A percentile compares a stretch with the other conserved stretches of the same genome.
Evolutionary conservation across 2,329 filamentous ascomycete genomes (phyloP).

Genomic region (Colletotrichum horii): DNA sequence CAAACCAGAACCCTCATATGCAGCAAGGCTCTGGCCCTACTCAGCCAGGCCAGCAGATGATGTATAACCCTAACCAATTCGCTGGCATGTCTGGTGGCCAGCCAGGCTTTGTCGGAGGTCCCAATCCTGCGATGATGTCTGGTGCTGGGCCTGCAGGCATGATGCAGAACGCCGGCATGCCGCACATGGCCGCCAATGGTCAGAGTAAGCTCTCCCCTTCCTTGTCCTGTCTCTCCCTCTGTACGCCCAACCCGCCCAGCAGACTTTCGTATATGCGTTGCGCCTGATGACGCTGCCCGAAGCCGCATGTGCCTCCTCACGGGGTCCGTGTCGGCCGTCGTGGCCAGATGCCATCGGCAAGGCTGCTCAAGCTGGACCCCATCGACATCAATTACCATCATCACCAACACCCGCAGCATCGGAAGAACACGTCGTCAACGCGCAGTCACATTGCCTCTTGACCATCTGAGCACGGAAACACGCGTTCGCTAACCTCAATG

Average conservation of each 20-base stretch:
- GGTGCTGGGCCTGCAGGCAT: slow-evolving; percentile 59
- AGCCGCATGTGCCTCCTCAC: background rate
- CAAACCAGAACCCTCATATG: slow-evolving; percentile 48
- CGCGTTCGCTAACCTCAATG: slow-evolving; percentile 34
- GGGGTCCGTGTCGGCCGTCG: background rate
- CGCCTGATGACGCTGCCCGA: background rate
- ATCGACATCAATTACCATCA: background rate
- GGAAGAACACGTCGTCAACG: background rate
- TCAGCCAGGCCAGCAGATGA: slow-evolving; percentile 56
- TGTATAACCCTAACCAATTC: slow-evolving; percentile 66
- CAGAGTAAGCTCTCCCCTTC: slow-evolving; percentile 56
- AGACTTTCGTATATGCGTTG: slow-evolving; percentile 4
- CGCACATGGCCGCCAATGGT: slow-evolving; percentile 63
- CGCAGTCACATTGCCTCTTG: slow-evolving; percentile 5
- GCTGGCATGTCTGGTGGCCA: slow-evolving; percentile 53
- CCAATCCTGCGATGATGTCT: slow-evolving; percentile 61
- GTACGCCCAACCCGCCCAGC: background rate
- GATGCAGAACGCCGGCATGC: slow-evolving; percentile 68
- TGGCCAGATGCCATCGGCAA: background rate
- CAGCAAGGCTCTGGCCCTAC: slow-evolving; percentile 47
- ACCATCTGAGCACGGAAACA: slow-evolving; percentile 19
- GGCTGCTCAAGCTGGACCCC: background rate
- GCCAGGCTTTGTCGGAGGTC: slow-evolving; percentile 53
- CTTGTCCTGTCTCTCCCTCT: slow-evolving; percentile 24
- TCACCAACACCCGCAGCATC: background rate